Base-by-base conservation (phyloP, 768 basidiomycete genomes). In the Mycena belliarum region DNA sequence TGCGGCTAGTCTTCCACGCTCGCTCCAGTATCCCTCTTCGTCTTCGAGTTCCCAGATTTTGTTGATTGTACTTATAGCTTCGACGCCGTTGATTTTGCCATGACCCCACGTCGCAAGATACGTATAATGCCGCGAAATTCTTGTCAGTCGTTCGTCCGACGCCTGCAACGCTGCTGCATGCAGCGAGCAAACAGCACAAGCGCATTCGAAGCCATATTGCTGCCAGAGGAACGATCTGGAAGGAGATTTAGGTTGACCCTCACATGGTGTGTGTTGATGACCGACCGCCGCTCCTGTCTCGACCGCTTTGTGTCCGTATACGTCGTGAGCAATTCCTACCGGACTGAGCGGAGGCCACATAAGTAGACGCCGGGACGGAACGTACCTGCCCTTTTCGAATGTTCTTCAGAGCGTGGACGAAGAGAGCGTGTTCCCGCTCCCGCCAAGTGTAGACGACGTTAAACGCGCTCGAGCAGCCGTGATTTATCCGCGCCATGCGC, bases 401-500 rank as follows among this genome's bases (percentile, higher is more conserved):
- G 52, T 72, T 69, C 65, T 81, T 85, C 52, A 88, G 62, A 10
- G 86, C 86, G 68, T 87, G 75, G 5, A 88, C 82, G 33, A 84
- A 78, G 21, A 87, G 63, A 4, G 70, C 69, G 12, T 70, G 66
- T 53, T 84, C 82, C 26, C 72, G 65, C 42, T 80, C 76, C 48
- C 84, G 73, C 82, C 82, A 88, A 0, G 75, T 75, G 65, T 88
- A 88, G 14, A 88, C 82, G 6, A 75, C 77, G 68, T 88, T 88
- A 73, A 89, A 88, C 7, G 84, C 84, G 51, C 78, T 75, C 4
- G 85, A 81, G 65, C 87, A 88, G 0, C 83, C 87, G 60, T 88
- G 87, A 62, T 89, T 89, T 58, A 88, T 61, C 41, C 87, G 75
- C 14, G 86, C 84, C 78, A 83, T 86, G 21, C 68, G 73, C n/a